A percentile compares a stretch with the other conserved stretches of the same genome.
phyloP scores from a whole-genome alignment of 768 basidiomycete genomes.

The Mycena maculata region DNA sequence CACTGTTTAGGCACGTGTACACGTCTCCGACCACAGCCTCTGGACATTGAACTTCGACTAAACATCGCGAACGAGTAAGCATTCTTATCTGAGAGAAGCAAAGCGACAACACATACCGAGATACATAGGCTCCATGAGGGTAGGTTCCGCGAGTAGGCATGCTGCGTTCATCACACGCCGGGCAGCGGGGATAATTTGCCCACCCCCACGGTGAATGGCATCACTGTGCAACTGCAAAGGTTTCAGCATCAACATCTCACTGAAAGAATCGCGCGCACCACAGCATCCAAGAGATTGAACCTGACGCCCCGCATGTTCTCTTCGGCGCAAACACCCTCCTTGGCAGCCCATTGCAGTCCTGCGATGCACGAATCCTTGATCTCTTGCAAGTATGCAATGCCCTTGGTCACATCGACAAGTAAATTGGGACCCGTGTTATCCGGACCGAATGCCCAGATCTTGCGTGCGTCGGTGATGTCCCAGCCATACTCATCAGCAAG shows the following conservation, averaged over 20 bases:
- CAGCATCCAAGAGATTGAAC: constrained; percentile 95
- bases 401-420: constrained; percentile 98
- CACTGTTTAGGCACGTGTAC: constrained; percentile 86
- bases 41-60: constrained; percentile 97
- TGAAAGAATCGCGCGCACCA: constrained; percentile 59
- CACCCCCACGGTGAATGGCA: constrained; percentile 99
- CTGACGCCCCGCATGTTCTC: constrained; percentile 99
- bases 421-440: constrained; percentile 97
- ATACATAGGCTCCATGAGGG: constrained; percentile 96
- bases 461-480: constrained; percentile 99
- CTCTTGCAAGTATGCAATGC: constrained; percentile 98
- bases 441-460: constrained; percentile 99
- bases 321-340: constrained; percentile 95
- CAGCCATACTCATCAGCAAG: constrained; percentile 97
- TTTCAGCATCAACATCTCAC: constrained; percentile 2
- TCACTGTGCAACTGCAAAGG: constrained; percentile 86
- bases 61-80: constrained; percentile 24
- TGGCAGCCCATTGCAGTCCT: constrained; percentile 99
- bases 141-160: constrained; percentile 90
- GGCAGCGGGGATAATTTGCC: constrained; percentile 96
- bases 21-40: constrained; percentile 98
- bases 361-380: constrained; percentile 99
- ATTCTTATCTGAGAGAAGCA: not conserved
- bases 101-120: constrained; percentile 63
- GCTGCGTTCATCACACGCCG: constrained; percentile 97